A percentile compares a stretch with the other conserved stretches of the same genome.
These are phyloP conservation scores for Aureobasidium sp. DNA, from an alignment of 2,329 filamentous ascomycete species.

Conservation along the genomic window DNA sequence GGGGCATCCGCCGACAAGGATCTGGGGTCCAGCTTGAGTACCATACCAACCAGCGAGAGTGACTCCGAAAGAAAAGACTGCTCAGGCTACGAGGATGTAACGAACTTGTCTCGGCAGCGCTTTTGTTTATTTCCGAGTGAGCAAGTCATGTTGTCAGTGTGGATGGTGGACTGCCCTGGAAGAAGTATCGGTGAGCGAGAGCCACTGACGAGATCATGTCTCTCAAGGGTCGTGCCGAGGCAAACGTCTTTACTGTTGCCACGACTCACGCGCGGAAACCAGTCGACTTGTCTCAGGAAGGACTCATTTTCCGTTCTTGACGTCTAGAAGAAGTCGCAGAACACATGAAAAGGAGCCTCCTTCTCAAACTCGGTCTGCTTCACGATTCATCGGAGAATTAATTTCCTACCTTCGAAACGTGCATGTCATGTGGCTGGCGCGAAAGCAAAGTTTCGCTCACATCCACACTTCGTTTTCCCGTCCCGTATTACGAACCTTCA, in stretches of 20 bases:
- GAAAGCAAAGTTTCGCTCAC: neutral
- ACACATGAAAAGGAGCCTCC: neutral
- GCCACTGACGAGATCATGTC: slow-evolving; percentile 12
- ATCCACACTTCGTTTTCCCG: neutral
- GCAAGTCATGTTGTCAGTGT: neutral
- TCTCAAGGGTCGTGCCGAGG: neutral
- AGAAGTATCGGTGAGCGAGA: neutral
- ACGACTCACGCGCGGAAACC: neutral
- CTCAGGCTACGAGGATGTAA: neutral
- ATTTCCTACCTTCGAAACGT: neutral
- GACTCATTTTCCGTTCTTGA: neutral
- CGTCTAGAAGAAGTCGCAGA: neutral
- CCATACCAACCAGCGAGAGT: neutral
- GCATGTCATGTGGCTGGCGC: neutral
- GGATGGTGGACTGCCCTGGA: neutral
- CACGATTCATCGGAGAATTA: neutral
- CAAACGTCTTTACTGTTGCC: neutral
- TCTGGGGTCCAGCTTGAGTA: neutral
- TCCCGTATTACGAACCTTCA: neutral
- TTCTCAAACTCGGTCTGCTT: neutral
- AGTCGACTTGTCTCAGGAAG: neutral
- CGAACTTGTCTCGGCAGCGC: neutral
- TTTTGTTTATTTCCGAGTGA: neutral
- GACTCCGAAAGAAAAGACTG: neutral
- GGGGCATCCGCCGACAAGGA: neutral